Percentiles rank a stretch among this genome's conserved stretches.
These are phyloP conservation scores for Cantharellus cinnabarinus DNA, from an alignment of 768 basidiomycete species.

Conservation along the genomic window DNA sequence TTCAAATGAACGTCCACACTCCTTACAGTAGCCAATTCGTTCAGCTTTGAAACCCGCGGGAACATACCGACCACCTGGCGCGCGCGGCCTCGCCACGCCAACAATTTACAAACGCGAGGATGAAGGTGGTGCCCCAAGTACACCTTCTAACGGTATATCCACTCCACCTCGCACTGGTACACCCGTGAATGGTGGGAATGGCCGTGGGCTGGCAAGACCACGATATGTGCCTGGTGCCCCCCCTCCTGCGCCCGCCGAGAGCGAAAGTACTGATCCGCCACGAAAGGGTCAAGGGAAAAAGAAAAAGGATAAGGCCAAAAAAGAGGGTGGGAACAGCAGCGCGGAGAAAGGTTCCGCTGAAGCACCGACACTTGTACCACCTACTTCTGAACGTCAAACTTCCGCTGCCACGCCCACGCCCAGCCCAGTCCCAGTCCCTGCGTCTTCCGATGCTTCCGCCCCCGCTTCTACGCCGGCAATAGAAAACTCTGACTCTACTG, in stretches of 20 bases:
- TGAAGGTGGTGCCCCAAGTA: conserved; percentile 46
- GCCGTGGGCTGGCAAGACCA: conserved; percentile 13
- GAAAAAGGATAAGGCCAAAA: conserved; percentile 39
- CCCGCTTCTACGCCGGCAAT: conserved; percentile 2
- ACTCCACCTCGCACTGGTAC: conserved; percentile 29
- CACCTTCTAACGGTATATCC: conserved; percentile 25
- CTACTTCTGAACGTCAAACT: conserved; percentile 2
- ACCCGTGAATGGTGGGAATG: conserved; percentile 11
- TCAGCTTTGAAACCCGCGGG: conserved; percentile 46
- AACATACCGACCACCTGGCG: conserved; percentile 86
- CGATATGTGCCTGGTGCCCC: conserved; percentile 62
- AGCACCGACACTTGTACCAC: background rate
- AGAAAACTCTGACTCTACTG: conserved; percentile 40
- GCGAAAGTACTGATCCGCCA: conserved; percentile 19
- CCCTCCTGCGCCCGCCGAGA: conserved; percentile 13
- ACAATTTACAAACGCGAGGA: conserved; percentile 82
- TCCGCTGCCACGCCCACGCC: background rate
- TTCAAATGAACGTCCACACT: background rate
- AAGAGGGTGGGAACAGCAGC: conserved; percentile 27
- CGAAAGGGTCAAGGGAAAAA: conserved; percentile 21
- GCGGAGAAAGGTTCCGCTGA: conserved; percentile 8
- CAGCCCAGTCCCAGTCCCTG: too few species aligned
- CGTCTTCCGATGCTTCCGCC: background rate
- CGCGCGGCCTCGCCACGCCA: conserved; percentile 73
- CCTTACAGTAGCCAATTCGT: background rate